Evolutionary conservation across 306 rosid species (phyloP), one percentile per base, ranked within the genome.

Genomic region (Vicia sativa): DNA sequence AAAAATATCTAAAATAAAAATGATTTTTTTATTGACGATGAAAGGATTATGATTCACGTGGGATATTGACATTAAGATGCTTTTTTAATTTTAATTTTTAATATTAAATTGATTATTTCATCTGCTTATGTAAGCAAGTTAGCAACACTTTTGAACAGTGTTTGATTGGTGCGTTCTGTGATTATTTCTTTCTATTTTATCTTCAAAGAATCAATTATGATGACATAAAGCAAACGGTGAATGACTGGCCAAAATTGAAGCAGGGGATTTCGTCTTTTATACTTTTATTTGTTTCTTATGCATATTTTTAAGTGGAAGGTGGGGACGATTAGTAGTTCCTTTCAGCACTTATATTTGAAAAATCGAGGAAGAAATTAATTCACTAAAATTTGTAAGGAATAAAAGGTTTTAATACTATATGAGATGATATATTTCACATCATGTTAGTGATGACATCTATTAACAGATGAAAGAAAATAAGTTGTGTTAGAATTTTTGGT

Each of bases 111-210:
- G 39, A 2, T 65, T 73, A 70, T 35, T 31, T 58, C 68, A 49
- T 65, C 37, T 69, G 65, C 77, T 28, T 31, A 31, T 31, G 76
- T 15, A 74, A 74, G 79, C 70, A 48, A 5, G 76, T 15, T 69
- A 74, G 79, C 70, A 48, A 5, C 11, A 16, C 41, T 12, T 56
- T 56, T 37, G 49, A 60, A 59, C 31, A 48, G 8, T 63, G 37
- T 11, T 16, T 39, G 7, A 69, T 39, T 72, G 65, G 16, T 23
- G 13, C 4, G 42, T 31, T 9, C 25, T 43, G 4, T 54, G 11
- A 29, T 61, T 43, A 43, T 2, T 54, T 15, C 4, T 53, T 73
- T 45, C 18, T 11, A 11, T 11, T 35, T 25, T 52, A 13, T 13
- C 23, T 12, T 37, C 44, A 67, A 16, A 42, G 45, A 61, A 71